These are phyloP conservation scores for Capsicum rhomboideum DNA, from an alignment of 257 asterid genomes.

Conservation along the genomic window DNA sequence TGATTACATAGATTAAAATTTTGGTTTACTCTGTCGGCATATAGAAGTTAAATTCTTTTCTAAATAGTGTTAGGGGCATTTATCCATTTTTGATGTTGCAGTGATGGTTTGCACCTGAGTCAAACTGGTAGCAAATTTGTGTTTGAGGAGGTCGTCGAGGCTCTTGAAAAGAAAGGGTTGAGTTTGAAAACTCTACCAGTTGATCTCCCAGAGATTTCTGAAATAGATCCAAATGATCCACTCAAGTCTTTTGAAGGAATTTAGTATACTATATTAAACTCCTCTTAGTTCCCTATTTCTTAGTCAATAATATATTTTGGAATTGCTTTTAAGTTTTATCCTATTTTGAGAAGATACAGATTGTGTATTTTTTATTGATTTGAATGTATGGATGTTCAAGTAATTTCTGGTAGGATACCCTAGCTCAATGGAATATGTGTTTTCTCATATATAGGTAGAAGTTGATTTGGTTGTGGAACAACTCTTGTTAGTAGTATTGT, in stretches of 20 bases:
- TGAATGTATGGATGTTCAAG: not conserved
- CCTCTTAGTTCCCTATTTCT: not conserved
- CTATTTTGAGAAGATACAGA: not conserved
- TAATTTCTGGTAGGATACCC: not conserved
- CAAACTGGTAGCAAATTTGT: constrained; percentile 45
- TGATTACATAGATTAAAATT: not conserved
- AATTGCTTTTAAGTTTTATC: not conserved
- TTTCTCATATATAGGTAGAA: not conserved
- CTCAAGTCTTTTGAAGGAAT: constrained; percentile 39
- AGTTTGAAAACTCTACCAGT: constrained; percentile 32
- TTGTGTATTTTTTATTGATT: not conserved
- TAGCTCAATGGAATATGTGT: not conserved
- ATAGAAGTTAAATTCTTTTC: not conserved
- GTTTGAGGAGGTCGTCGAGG: constrained; percentile 42
- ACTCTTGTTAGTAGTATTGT: not conserved
- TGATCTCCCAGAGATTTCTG: constrained; percentile 40
- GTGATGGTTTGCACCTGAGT: constrained; percentile 78
- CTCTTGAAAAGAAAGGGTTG: constrained; percentile 31
- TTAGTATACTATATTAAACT: no score
- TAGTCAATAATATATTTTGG: not conserved
- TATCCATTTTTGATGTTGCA: constrained; percentile 12
- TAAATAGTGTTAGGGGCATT: not conserved
- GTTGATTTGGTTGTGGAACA: not conserved
- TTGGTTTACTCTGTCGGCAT: not conserved
- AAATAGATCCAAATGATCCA: constrained; percentile 51